phyloP scores from a whole-genome alignment of 495 filamentous ascomycete species.

The Sphaerosporella brunnea region DNA sequence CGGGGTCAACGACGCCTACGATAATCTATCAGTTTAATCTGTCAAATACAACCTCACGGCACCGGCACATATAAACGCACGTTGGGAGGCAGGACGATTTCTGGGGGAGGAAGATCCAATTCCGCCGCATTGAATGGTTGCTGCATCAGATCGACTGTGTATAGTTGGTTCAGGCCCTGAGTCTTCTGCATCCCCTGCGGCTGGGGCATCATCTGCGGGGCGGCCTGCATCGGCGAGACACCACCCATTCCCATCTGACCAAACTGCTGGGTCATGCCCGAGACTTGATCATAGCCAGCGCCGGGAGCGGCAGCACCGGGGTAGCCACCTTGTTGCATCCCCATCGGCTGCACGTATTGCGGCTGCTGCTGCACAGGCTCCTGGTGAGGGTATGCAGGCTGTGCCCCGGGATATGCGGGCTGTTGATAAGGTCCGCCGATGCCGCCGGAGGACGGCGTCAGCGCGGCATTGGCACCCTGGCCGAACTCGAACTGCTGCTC shows the following conservation, averaged over 20 bases:
- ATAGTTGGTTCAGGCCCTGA: constrained; percentile 64
- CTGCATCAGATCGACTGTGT: constrained; percentile 74
- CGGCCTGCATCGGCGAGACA: constrained; percentile 22
- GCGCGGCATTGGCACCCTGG: constrained; percentile 64
- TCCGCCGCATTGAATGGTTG: constrained; percentile 89
- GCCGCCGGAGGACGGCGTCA: constrained; percentile 29
- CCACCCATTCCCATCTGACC: constrained; percentile 59
- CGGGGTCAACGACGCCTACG: constrained; percentile 73
- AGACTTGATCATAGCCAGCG: constrained; percentile 33
- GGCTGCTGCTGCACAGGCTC: constrained; percentile 22
- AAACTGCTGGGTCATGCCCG: constrained; percentile 66
- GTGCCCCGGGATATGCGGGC: constrained; percentile 37
- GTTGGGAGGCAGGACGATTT: constrained; percentile 77
- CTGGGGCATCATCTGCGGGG: constrained; percentile 36
- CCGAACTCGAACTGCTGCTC: constrained; percentile 88
- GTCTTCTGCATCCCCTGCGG: constrained; percentile 36
- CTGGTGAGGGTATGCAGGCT: constrained; percentile 29
- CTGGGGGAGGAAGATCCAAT: constrained; percentile 78
- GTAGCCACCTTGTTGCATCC: constrained; percentile 31
- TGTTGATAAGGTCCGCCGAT: constrained; percentile 18
- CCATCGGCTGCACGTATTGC: constrained; percentile 28
- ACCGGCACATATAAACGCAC: constrained; percentile 37
- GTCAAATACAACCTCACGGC: neutral
- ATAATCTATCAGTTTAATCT: constrained; percentile 24
- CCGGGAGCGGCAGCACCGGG: constrained; percentile 44